These are phyloP conservation scores for Paracoccidioides brasiliensis DNA, from an alignment of 2,329 filamentous ascomycete species.

Conservation along the genomic window DNA sequence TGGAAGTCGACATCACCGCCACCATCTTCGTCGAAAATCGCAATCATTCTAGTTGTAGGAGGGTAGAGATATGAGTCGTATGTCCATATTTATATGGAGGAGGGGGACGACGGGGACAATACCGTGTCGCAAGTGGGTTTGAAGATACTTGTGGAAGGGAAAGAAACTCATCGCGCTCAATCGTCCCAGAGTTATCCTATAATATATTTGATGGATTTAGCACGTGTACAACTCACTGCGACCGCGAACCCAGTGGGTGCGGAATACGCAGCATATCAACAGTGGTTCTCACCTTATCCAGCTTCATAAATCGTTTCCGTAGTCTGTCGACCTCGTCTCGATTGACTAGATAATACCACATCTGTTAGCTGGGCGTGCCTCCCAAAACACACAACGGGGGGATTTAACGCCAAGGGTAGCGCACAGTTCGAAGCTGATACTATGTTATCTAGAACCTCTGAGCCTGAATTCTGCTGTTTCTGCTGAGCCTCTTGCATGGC, in stretches of 20 bases:
- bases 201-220: background rate
- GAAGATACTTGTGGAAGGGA: constrained; percentile 94
- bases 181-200: constrained; percentile 93
- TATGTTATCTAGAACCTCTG: constrained; percentile 79
- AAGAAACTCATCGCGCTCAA: constrained; percentile 96
- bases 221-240: background rate
- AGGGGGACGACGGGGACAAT: constrained; percentile 17
- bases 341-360: constrained; percentile 53
- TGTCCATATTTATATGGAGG: background rate
- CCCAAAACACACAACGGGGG: background rate
- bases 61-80: background rate
- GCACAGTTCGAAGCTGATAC: constrained; percentile 93
- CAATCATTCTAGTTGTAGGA: constrained; percentile 63
- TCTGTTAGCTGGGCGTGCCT: background rate
- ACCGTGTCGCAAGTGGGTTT: constrained; percentile 92
- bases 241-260: too few species aligned
- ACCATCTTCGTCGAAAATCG: constrained; percentile 97
- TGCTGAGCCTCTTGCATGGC: constrained; percentile 33
- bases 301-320: constrained; percentile 96
- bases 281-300: constrained; percentile 62
- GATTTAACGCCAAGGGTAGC: constrained; percentile 18
- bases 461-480: constrained; percentile 38
- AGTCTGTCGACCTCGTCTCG: constrained; percentile 92
- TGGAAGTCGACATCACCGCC: constrained; percentile 97
- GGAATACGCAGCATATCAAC: background rate